Percentiles rank a stretch among this genome's conserved stretches.
phyloP scores from a whole-genome alignment of 2,329 filamentous ascomycete genomes.

The Clarireedia homoeocarpa region DNA sequence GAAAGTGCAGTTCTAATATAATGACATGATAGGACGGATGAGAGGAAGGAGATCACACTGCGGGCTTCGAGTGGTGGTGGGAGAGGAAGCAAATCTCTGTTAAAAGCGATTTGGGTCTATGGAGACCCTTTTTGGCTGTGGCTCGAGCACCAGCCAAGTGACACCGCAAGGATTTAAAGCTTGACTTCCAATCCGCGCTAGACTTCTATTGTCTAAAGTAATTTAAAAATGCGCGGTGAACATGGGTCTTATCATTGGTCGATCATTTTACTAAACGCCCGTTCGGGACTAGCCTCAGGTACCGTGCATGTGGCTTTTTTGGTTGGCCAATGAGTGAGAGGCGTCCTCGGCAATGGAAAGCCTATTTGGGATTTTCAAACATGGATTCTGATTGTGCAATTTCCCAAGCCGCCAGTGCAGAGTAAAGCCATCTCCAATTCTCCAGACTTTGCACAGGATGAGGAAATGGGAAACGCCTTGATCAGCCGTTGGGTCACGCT shows the following conservation, averaged over 20 bases:
- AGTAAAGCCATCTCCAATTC: neutral
- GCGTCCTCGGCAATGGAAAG: neutral
- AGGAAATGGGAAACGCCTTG: constrained; percentile 1
- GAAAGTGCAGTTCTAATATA: too few relatives aligned
- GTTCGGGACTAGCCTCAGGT: constrained; percentile 15
- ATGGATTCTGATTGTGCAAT: neutral
- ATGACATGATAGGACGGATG: too few relatives aligned
- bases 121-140: too few relatives aligned
- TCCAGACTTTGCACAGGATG: neutral
- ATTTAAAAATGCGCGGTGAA: neutral
- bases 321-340: neutral
- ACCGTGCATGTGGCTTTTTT: constrained; percentile 2
- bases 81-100: too few relatives aligned
- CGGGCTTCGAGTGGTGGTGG: too few relatives aligned
- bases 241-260: constrained; percentile 3
- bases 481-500: neutral
- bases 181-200: neutral
- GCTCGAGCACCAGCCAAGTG: too few relatives aligned
- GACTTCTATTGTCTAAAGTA: neutral
- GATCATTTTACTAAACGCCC: constrained; percentile 4
- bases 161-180: too few relatives aligned
- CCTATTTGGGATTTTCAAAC: neutral
- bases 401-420: constrained; percentile 3
- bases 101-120: too few relatives aligned
- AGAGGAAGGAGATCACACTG: too few relatives aligned